A percentile compares a stretch with the other conserved stretches of the same genome.
Evolutionary conservation across 2,329 filamentous ascomycete species (phyloP).

Genomic region (Sporothrix schenckii): DNA sequence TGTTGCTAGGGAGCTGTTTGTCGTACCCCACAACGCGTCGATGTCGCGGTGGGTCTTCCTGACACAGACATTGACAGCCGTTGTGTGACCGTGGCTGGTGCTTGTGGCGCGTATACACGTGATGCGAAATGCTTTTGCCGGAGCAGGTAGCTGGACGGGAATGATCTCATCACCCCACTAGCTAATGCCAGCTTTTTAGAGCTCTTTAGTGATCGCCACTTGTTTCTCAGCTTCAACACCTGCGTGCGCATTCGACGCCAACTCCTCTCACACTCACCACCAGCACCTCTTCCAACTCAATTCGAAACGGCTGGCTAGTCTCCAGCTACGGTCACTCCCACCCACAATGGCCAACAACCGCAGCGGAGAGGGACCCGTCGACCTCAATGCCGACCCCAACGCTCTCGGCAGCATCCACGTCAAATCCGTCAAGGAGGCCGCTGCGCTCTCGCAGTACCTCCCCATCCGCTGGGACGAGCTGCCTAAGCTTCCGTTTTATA

Average conservation of each 20-base stretch:
- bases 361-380: neutral
- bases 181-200: conserved; percentile 19
- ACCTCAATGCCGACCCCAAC: conserved; percentile 21
- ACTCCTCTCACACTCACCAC: neutral
- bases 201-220: neutral
- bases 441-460: conserved; percentile 29
- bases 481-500: conserved; percentile 33
- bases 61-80: neutral
- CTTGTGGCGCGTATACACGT: conserved; percentile 20
- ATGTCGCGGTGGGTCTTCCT: conserved; percentile 11
- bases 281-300: neutral
- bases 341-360: conserved; percentile 18
- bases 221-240: neutral
- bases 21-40: conserved; percentile 32
- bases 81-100: conserved; percentile 6
- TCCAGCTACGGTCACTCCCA: neutral
- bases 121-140: neutral
- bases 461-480: conserved; percentile 35
- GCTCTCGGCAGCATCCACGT: conserved; percentile 30
- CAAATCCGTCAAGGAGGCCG: conserved; percentile 31
- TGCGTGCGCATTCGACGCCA: neutral
- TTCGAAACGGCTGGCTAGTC: neutral
- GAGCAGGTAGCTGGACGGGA: neutral
- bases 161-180: conserved; percentile 26
- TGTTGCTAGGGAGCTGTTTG: conserved; percentile 12